Conservation (phyloP, 2,329 filamentous ascomycete genomes). For the Metarhizium humberi region DNA sequence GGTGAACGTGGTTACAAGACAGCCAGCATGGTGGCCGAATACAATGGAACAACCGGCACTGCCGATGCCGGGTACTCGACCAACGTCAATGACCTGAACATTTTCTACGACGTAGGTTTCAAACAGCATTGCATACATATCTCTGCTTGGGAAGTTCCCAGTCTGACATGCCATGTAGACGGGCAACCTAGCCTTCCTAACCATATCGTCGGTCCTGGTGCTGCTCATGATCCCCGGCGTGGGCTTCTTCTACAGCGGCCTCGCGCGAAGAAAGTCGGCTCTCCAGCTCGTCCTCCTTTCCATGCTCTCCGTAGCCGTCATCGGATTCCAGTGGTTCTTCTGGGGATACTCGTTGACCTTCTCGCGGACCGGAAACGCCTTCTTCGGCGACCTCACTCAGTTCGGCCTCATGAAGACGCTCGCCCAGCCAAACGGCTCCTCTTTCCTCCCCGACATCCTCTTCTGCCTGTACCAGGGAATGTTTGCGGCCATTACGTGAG, state of each 20-base stretch:
- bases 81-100: constrained; percentile 61
- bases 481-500: constrained; percentile 83
- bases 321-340: constrained; percentile 92
- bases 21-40: constrained; percentile 25
- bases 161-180: constrained; percentile 34
- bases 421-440: constrained; percentile 62
- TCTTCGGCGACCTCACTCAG: constrained; percentile 72
- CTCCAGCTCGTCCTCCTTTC: constrained; percentile 79
- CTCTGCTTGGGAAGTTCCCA: not conserved
- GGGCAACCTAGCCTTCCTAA: constrained; percentile 76
- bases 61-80: constrained; percentile 43
- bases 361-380: constrained; percentile 68
- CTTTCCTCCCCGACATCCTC: constrained; percentile 67
- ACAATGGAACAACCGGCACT: constrained; percentile 40
- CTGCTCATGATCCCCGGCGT: constrained; percentile 90
- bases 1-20: not conserved
- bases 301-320: constrained; percentile 69
- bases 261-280: constrained; percentile 81
- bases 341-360: constrained; percentile 87
- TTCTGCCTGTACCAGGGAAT: constrained; percentile 84
- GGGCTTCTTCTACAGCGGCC: constrained; percentile 89
- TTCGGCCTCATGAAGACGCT: constrained; percentile 74
- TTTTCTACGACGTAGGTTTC: constrained; percentile 65
- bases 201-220: constrained; percentile 68
- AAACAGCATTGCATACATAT: not conserved